Evolutionary conservation across 2,329 filamentous ascomycete species (phyloP), one percentile per base, ranked within the genome.

Genomic region (Exophiala sideris): DNA sequence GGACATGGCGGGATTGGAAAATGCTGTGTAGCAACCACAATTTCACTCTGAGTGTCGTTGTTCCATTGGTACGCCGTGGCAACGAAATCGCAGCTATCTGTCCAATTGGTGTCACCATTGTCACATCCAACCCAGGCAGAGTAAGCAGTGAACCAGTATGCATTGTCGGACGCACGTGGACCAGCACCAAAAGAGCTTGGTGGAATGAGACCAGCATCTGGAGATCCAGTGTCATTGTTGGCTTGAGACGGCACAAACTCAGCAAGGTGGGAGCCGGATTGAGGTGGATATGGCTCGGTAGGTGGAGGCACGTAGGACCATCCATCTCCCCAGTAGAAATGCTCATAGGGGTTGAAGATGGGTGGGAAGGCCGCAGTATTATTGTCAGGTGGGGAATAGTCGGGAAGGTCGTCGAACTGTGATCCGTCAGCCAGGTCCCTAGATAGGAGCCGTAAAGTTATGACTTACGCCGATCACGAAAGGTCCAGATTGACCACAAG

Each of bases 121-220:
- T 76, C 72, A 59, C 79, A 80, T 8, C 74, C 76, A 47, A 80
- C 71, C 58, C 69, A 76, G 1, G 69, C 75, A 38, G 69, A 72
- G 53, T 70, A 69, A 2, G 75, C 74, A 61, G 79, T 70, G 68
- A 81, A 80, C 73, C 76, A 79, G 68, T 75, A 80, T 8, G 72
- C 71, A 9, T 70, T 63, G 46, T 74, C 67, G 24, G 65, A 66
- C 9, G 71, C 70, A 10, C 71, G 72, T 24, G 70, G 69, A 2
- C 76, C 76, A 8, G 73, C 74, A 2, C 77, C 76, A 52, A 81
- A 72, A 51, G 76, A 75, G 29, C 49, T 57, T 1, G 72, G 69
- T 3, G 70, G 62, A 33, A 74, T 54, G 3, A 64, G 62, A 18
- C 70, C 70, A n/a, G 62, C 58, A 38, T 61, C 35, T 35, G 58